phyloP scores from a whole-genome alignment of 371 early-diverging fungal species.

The Aphelidium insulamus region DNA sequence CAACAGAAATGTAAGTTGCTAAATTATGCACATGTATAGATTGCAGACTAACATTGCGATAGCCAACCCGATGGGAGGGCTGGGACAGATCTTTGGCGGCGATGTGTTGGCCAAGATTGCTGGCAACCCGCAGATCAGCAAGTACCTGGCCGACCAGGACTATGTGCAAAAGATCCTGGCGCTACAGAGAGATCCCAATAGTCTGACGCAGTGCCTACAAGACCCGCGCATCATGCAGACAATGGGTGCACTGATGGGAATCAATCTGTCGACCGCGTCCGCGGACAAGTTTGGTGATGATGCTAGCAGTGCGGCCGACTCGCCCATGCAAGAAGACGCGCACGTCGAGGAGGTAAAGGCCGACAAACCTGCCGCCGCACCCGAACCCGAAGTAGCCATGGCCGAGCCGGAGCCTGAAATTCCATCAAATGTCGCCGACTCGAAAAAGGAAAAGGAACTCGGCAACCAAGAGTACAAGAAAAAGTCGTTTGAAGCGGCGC shows the following conservation, averaged over 20 bases:
- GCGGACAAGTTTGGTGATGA: conserved; percentile 9
- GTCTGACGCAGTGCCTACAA: conserved; percentile 16
- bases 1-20: conserved; percentile 1
- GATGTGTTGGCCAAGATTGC: conserved; percentile 49
- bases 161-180: conserved; percentile 34
- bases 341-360: conserved; percentile 6
- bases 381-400: no score
- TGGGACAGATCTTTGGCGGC: conserved; percentile 28
- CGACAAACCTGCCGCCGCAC: conserved; percentile 12
- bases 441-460: conserved; percentile 58
- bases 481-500: conserved; percentile 68
- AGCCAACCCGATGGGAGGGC: conserved; percentile 13
- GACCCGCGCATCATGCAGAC: conserved; percentile 48
- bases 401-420: conserved; percentile 7
- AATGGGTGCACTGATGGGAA: conserved; percentile 47
- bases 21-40: conserved; percentile 1
- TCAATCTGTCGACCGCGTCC: conserved; percentile 23
- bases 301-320: conserved; percentile 3
- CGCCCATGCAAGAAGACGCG: conserved; percentile 1
- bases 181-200: conserved; percentile 35
- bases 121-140: conserved; percentile 42
- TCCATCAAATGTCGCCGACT: no score
- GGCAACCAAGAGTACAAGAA: conserved; percentile 87
- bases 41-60: conserved; percentile 7
- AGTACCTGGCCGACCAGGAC: conserved; percentile 42